Conservation (phyloP, 345 rosid species). For the Pseudoturritis turrita region DNA sequence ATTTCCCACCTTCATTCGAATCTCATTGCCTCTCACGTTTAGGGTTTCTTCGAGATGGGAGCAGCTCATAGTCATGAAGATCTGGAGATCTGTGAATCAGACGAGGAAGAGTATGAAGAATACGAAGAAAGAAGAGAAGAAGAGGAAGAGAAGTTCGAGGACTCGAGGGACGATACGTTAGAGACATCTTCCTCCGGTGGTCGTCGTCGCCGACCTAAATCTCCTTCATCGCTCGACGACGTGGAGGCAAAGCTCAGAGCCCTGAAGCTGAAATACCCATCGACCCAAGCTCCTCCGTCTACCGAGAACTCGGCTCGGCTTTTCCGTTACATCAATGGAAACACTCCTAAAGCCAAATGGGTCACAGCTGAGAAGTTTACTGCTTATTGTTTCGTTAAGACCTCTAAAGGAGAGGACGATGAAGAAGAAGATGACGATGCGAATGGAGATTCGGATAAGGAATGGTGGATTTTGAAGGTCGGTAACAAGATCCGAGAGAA, state of each 20-base stretch:
- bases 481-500: slow-evolving; percentile 52
- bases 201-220: slow-evolving; percentile 28
- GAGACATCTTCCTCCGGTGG: slow-evolving; percentile 34
- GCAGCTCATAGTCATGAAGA: slow-evolving; percentile 66
- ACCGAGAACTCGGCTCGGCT: slow-evolving; percentile 49
- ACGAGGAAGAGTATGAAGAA: slow-evolving; percentile 40
- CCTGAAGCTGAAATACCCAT: slow-evolving; percentile 60
- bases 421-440: slow-evolving; percentile 44
- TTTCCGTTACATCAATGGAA: slow-evolving; percentile 63
- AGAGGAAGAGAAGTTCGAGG: slow-evolving; percentile 45
- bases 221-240: slow-evolving; percentile 59
- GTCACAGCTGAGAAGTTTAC: slow-evolving; percentile 58
- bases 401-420: slow-evolving; percentile 32
- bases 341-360: slow-evolving; percentile 85
- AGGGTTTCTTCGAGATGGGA: slow-evolving; percentile 42
- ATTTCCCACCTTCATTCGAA: slow-evolving; percentile 21
- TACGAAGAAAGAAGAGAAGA: slow-evolving; percentile 43
- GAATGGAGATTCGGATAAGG: slow-evolving; percentile 36
- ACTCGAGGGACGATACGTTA: slow-evolving; percentile 49
- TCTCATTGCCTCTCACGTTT: slow-evolving; percentile 7
- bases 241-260: slow-evolving; percentile 61
- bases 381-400: slow-evolving; percentile 51
- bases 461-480: slow-evolving; percentile 69
- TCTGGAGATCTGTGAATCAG: slow-evolving; percentile 62
- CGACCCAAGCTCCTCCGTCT: slow-evolving; percentile 33